Percentiles rank a stretch among this genome's conserved stretches.
Conservation (phyloP, 805 yeast genomes). For the Candida silvatica region DNA sequence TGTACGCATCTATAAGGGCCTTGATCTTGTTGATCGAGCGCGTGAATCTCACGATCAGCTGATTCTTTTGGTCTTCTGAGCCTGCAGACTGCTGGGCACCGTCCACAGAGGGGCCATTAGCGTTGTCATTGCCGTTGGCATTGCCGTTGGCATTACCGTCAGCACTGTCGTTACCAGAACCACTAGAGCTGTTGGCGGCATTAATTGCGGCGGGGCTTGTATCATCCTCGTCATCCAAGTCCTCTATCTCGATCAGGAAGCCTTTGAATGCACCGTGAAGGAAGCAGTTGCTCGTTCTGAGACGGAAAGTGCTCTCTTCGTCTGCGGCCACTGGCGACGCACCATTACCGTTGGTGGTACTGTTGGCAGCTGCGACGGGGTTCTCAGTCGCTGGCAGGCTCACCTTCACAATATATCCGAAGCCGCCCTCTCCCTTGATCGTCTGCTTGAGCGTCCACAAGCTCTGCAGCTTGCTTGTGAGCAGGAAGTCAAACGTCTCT, state of each 20-base stretch:
- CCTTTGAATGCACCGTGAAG: slow-evolving; percentile 72
- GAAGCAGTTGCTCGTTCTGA: slow-evolving; percentile 63
- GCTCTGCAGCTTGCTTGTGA: slow-evolving; percentile 52
- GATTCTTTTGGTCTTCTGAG: slow-evolving; percentile 16
- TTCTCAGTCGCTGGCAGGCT: slow-evolving; percentile 12
- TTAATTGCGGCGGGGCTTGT: slow-evolving; percentile 6
- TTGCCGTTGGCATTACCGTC: too few relatives aligned
- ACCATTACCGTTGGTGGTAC: slow-evolving; percentile 3
- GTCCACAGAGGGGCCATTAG: too few relatives aligned
- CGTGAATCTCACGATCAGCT: slow-evolving; percentile 23
- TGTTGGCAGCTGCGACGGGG: too few relatives aligned
- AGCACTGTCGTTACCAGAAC: too few relatives aligned
- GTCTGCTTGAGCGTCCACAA: slow-evolving; percentile 64
- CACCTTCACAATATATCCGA: slow-evolving; percentile 44
- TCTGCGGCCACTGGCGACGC: slow-evolving; percentile 1
- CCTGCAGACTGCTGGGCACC: too few relatives aligned
- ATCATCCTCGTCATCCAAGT: slow-evolving; percentile 17
- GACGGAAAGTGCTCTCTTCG: slow-evolving; percentile 35
- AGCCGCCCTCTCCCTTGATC: slow-evolving; percentile 70
- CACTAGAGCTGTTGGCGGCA: too few relatives aligned
- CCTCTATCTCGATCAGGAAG: slow-evolving; percentile 53
- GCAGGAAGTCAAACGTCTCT: slow-evolving; percentile 49
- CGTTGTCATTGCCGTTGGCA: too few relatives aligned
- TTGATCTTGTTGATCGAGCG: slow-evolving; percentile 26
- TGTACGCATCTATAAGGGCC: slow-evolving; percentile 21